Evolutionary conservation across 2,329 filamentous ascomycete genomes (phyloP).

Genomic region (Triangularia verruculosa): DNA sequence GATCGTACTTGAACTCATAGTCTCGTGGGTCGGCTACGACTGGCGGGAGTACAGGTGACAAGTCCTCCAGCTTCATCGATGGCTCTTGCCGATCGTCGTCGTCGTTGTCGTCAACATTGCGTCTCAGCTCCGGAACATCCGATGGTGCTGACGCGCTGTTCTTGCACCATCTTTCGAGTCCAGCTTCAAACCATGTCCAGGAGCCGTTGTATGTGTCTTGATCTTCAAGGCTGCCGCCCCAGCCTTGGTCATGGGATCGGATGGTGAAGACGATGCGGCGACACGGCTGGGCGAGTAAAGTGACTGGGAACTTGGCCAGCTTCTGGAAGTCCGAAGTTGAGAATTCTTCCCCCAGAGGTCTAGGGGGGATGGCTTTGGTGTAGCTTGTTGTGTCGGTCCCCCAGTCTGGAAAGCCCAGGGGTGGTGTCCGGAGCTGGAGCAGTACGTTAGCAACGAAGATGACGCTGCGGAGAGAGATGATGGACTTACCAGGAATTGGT

Average conservation of each 20-base stretch:
- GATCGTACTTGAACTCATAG: conserved; percentile 25
- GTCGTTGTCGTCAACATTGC: background rate
- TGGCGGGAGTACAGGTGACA: conserved; percentile 20
- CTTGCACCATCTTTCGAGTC: conserved; percentile 55
- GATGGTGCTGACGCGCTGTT: conserved; percentile 19
- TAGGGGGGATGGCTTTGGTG: conserved; percentile 11
- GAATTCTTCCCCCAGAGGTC: conserved; percentile 30
- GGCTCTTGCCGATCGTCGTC: background rate
- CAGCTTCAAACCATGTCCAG: conserved; percentile 63
- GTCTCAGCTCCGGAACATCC: conserved; percentile 16
- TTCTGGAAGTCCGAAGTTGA: conserved; percentile 33
- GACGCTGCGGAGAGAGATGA: conserved; percentile 12
- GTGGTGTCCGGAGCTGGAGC: conserved; percentile 39
- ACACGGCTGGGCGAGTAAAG: conserved; percentile 47
- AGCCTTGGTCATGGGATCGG: conserved; percentile 58
- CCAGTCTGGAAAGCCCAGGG: conserved; percentile 38
- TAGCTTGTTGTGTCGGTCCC: conserved; percentile 11
- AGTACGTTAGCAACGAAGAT: background rate
- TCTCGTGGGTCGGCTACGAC: conserved; percentile 13
- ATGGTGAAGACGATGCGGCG: conserved; percentile 62
- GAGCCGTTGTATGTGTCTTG: conserved; percentile 46
- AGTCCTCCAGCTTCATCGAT: conserved; percentile 11
- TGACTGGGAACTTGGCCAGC: conserved; percentile 33
- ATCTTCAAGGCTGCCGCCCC: conserved; percentile 36
- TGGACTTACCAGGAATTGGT: conserved; percentile 40